Evolutionary conservation across 78 protist genomes (phyloP).

Genomic region (Tieghemostelium lacteum): DNA sequence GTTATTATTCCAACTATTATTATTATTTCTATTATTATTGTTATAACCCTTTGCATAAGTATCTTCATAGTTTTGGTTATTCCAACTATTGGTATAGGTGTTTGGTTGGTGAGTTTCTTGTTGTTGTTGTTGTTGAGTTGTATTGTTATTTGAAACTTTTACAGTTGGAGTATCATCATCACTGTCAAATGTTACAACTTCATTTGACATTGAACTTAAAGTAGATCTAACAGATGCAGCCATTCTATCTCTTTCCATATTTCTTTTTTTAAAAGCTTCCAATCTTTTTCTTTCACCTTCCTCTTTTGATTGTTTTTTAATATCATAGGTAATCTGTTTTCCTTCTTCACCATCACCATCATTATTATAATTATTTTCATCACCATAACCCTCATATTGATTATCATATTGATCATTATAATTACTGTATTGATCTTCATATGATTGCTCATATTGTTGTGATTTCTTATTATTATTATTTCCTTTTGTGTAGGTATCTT

Average conservation of each 20-base stretch:
- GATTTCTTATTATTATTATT: neutral
- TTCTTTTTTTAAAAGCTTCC: slow-evolving; percentile 63
- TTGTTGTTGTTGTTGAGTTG: neutral
- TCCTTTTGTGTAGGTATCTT: neutral
- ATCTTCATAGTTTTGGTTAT: too few relatives aligned
- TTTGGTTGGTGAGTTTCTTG: neutral
- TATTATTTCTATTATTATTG: too few relatives aligned
- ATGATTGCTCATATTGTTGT: neutral
- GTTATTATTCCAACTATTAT: too few relatives aligned
- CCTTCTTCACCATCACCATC: slow-evolving; percentile 7
- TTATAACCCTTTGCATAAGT: too few relatives aligned
- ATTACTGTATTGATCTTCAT: neutral
- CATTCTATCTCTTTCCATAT: slow-evolving; percentile 11
- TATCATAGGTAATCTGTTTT: slow-evolving; percentile 11
- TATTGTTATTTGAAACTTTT: neutral
- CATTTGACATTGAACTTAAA: neutral
- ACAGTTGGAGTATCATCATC: slow-evolving; percentile 32
- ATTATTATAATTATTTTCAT: slow-evolving; percentile 4
- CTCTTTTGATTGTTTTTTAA: slow-evolving; percentile 34
- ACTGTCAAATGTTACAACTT: slow-evolving; percentile 31
- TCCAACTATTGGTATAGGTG: too few relatives aligned
- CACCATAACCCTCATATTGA: neutral
- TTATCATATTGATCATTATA: neutral
- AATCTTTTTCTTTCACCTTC: slow-evolving; percentile 77
- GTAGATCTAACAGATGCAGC: neutral